Percentiles rank a stretch among this genome's conserved stretches.
phyloP scores from a whole-genome alignment of 345 rosid species.

The Eucalyptus regnans region DNA sequence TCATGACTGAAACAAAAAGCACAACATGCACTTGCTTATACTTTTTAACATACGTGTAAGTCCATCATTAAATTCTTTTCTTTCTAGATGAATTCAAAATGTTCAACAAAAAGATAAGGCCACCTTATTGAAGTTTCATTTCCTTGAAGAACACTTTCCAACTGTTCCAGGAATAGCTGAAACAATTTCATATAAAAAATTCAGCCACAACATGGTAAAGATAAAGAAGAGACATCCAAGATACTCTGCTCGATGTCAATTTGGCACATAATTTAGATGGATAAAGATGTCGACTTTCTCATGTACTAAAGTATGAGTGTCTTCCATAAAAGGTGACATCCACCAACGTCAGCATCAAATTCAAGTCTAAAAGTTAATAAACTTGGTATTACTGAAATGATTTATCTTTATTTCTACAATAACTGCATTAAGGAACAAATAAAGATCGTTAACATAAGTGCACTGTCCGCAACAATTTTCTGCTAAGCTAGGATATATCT shows the following conservation, averaged over 20 bases:
- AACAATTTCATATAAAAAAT: background rate
- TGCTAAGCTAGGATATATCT: background rate
- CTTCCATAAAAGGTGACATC: background rate
- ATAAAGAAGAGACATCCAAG: background rate
- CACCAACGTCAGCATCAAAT: background rate
- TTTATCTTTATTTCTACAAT: background rate
- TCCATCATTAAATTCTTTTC: background rate
- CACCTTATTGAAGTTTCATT: slow-evolving; percentile 69
- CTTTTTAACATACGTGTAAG: background rate
- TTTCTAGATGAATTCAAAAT: background rate
- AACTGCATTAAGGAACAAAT: background rate
- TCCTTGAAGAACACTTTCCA: slow-evolving; percentile 82
- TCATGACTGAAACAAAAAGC: slow-evolving; percentile 41
- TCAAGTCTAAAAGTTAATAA: background rate
- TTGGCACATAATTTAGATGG: background rate
- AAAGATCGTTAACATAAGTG: background rate
- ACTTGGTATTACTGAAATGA: background rate
- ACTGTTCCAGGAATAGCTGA: slow-evolving; percentile 93
- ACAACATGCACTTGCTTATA: background rate
- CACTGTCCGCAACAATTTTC: background rate
- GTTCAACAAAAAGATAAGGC: background rate
- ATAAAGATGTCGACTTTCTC: background rate
- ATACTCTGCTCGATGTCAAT: background rate
- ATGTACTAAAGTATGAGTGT: background rate
- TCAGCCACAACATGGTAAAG: background rate